Evolutionary conservation across 495 filamentous ascomycete genomes (phyloP), one percentile per base, ranked within the genome.

Genomic region (Penicillium riverlandense): DNA sequence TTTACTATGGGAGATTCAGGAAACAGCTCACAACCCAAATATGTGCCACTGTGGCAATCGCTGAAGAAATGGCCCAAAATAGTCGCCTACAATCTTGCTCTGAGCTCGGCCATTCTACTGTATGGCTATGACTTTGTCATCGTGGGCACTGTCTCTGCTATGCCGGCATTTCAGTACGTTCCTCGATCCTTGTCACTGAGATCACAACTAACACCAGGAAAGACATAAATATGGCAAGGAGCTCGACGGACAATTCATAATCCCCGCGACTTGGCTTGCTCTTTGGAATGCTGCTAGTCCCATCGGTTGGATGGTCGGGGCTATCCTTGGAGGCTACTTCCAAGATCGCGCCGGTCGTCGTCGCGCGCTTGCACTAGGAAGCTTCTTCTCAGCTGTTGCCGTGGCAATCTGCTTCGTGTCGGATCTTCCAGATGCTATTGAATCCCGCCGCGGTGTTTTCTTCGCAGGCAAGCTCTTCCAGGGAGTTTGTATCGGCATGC

Each of bases 51-150:
- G 2, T 52, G 51, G 54, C 42, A 58, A 6, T 46, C 49, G 5
- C 7, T 55, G 29, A 59, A 45, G 37, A 47, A 41, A 47, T 55
- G 40, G n/a, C 54, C 51, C 0, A 55, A 50, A 27, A 53, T 63
- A 2, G 47, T 59, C 6, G 47, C 40, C 1, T 65, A 65, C 38
- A 61, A 54, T 43, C 47, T 67, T 0, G 60, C 60, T 1, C 36
- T 65, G 15, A 57, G 59, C 10, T 59, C 58, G 0, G 62, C 59
- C 1, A 65, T 67, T 11, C 47, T 75, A n/a, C 59, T 73, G 6
- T 73, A 69, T 36, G 71, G 71, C 35, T 75, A 71, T 49, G 71
- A 75, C 32, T 50, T 66, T n/a, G 70, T 66, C n/a, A 68, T 75
- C 22, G 69, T 75, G 16, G 66, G 63, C 7, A 66, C 61, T 36